Evolutionary conservation across 2,329 filamentous ascomycete species (phyloP).

Genomic region (Thielaviopsis euricoi): DNA sequence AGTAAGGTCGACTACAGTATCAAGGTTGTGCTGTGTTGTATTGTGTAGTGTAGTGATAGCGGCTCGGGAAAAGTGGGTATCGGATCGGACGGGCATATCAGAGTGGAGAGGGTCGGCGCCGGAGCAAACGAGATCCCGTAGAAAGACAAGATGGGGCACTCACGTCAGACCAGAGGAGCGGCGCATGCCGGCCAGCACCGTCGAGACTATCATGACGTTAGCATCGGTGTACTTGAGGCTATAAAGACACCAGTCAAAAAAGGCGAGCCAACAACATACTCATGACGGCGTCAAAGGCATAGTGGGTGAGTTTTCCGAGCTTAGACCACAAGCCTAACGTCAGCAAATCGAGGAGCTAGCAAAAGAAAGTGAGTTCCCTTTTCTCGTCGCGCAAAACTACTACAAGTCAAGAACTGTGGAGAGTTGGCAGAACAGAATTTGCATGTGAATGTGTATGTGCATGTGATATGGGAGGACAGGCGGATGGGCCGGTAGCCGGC

Average conservation of each 20-base stretch:
- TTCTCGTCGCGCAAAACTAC: neutral
- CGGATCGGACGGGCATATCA: neutral
- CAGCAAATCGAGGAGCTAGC: constrained; percentile 49
- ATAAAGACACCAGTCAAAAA: neutral
- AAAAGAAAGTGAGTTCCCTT: neutral
- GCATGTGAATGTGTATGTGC: neutral
- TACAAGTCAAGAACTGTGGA: too few relatives aligned
- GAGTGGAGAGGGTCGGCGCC: neutral
- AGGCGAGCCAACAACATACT: constrained; percentile 35
- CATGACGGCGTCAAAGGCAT: constrained; percentile 89
- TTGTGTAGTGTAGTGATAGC: neutral
- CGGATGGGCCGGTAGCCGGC: too few relatives aligned
- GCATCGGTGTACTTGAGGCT: neutral
- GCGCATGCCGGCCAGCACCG: constrained; percentile 92
- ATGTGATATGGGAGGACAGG: neutral
- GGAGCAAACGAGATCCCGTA: neutral
- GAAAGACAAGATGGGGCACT: constrained; percentile 27
- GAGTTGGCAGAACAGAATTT: too few relatives aligned
- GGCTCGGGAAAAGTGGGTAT: neutral
- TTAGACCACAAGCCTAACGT: constrained; percentile 55
- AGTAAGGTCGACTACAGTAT: neutral
- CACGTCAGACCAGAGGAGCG: constrained; percentile 96
- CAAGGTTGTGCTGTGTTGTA: neutral
- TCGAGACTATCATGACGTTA: constrained; percentile 49
- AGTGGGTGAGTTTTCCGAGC: constrained; percentile 86